phyloP scores from a whole-genome alignment of 352 stramenopile species.

The Globisporangium takayamanum region DNA sequence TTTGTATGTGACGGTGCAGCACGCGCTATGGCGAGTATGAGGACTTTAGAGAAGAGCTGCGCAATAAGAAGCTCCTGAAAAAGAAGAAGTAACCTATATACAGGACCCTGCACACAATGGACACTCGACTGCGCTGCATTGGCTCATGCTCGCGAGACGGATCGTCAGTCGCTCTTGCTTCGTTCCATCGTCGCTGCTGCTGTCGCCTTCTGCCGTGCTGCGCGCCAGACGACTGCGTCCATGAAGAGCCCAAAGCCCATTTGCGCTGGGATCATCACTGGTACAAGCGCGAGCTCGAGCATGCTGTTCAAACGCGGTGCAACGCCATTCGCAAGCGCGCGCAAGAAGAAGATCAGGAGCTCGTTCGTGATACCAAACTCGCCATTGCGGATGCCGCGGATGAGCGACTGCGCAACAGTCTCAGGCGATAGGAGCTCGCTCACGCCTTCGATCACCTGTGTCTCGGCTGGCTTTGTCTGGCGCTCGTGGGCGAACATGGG shows the following conservation, averaged over 20 bases:
- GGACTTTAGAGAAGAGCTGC: conserved; percentile 76
- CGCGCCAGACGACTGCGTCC: not conserved
- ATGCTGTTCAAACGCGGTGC: not conserved
- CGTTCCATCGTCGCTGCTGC: too few species aligned
- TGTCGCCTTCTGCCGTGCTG: not conserved
- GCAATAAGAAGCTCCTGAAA: conserved; percentile 78
- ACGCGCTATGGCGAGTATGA: conserved; percentile 76
- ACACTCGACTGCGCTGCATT: too few species aligned
- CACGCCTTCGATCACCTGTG: conserved; percentile 68
- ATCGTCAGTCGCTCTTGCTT: too few species aligned
- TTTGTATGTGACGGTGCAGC: conserved; percentile 20
- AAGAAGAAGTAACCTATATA: conserved; percentile 39
- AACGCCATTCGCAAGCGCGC: not conserved
- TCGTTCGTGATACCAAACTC: conserved; percentile 39
- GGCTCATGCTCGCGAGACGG: too few species aligned
- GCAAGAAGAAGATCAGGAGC: not conserved
- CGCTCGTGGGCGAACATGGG: conserved; percentile 70
- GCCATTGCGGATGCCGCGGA: conserved; percentile 55
- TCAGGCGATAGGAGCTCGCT: conserved; percentile 43
- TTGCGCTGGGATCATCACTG: not conserved
- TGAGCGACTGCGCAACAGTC: conserved; percentile 52
- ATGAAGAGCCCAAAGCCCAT: not conserved
- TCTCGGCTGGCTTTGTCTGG: conserved; percentile 62
- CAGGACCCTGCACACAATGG: too few species aligned
- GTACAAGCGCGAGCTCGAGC: not conserved